Base-by-base conservation (phyloP, 192 early-diverging fungal genomes). In the Mortierella hygrophila region DNA sequence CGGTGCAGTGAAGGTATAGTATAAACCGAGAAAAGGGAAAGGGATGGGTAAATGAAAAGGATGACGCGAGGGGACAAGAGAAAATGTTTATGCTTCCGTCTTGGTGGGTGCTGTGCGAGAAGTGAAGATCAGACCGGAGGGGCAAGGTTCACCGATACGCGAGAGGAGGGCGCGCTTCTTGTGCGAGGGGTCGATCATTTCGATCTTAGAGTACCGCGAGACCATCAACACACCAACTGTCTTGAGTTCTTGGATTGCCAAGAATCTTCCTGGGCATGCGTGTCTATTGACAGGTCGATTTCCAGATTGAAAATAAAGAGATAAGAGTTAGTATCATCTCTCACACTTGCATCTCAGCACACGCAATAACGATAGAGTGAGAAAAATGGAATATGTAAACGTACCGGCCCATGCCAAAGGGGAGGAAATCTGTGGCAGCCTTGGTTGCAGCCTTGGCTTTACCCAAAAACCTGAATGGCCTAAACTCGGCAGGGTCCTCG, bases 361-460 rank as follows among this genome's bases (percentile, higher is more conserved):
- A 21, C 2, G 23, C 11, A 15, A 4, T 52, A 7, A 15, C 29
- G 21, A 35, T 20, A 20, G 40, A 76, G 15, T 9, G 37, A 26
- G 18, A 40, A 20, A 49, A 41, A 60, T 6, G 6, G 44, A 46
- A 9, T 2, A 20, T 72, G 35, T 26, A 8, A 26, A 77, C 79
- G 80, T 86, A 89, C 89, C 80, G 82, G 82, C 89, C 89, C 73
- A 90, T 89, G 46, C 88, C 88, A 72, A 85, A 88, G 8, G 49
- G n/a, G 47, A 90, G 63, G 72, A 77, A 88, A 37, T 90, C 89
- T 20, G 49, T 72, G 2, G 82, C 79, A 52, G 83, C 63, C 54
- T 88, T 89, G 35, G 79, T 80, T 1, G 88, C 78, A 15, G 81
- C 70, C 68, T 86, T 87, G 38, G 79, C 38, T 46, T 73, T 79